Conservation (phyloP, 2,329 filamentous ascomycete genomes). For the Dichotomopilus funicola region DNA sequence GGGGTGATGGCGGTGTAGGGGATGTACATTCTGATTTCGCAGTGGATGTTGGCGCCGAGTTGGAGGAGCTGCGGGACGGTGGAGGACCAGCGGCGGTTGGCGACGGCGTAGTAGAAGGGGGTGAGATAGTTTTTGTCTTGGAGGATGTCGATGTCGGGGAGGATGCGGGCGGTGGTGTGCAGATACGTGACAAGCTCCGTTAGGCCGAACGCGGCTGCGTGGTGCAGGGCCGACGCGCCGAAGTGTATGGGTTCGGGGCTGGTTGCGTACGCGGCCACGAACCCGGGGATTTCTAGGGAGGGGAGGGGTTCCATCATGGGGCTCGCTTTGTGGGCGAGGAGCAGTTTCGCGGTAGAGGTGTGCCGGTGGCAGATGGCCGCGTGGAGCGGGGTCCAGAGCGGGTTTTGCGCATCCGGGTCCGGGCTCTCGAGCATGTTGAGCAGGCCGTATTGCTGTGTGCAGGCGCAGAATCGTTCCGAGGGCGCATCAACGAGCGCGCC, state of each 20-base stretch:
- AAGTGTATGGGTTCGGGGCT: not conserved
- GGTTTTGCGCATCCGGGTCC: not conserved
- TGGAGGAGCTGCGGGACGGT: conserved; percentile 24
- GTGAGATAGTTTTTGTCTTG: conserved; percentile 20
- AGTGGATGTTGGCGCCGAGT: conserved; percentile 25
- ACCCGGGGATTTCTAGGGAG: not conserved
- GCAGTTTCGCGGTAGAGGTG: conserved; percentile 20
- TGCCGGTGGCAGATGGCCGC: conserved; percentile 24
- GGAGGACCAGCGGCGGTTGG: conserved; percentile 21
- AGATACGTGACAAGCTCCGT: conserved; percentile 9
- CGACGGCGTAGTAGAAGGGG: conserved; percentile 27
- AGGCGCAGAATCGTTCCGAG: conserved; percentile 21
- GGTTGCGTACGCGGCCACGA: not conserved
- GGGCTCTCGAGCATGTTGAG: conserved; percentile 20
- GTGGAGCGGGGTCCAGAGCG: conserved; percentile 24
- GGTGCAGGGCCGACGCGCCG: conserved; percentile 24
- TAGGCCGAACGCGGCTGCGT: conserved; percentile 24
- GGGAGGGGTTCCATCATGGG: conserved; percentile 15
- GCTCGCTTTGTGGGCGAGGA: conserved; percentile 22
- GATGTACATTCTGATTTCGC: conserved; percentile 23
- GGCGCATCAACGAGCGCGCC: conserved; percentile 19
- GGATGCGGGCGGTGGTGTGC: conserved; percentile 1
- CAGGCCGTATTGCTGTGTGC: conserved; percentile 17
- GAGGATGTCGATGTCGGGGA: conserved; percentile 20
- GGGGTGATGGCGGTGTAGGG: conserved; percentile 26